Evolutionary conservation across 768 basidiomycete genomes (phyloP), one percentile per base, ranked within the genome.

Genomic region (Termitomyces sp.): DNA sequence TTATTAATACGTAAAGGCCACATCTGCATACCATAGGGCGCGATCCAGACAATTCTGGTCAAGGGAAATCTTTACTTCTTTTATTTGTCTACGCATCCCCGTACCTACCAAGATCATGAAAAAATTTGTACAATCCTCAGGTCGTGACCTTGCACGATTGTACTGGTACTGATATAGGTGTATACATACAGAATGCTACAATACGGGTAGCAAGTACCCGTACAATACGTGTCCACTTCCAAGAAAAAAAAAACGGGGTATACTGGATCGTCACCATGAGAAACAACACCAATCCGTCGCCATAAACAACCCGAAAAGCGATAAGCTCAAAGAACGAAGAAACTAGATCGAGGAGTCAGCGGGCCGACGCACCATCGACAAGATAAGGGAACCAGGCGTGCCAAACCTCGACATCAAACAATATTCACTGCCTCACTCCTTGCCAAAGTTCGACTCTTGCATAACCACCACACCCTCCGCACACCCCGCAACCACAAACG

Each of bases 401-500:
- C 50, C 9, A 24, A 36, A 18, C 30, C 12, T 3, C 15, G 22
- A 54, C 1, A 3, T 16, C 12, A 4, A n/a, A 8, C 27, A 20
- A 20, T 20, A 20, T 20, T 16, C 12, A 33, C n/a, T 20, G n/a
- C 13, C 15, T 45, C 56, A 58, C 52, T 58, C 60, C 48, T 24
- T 27, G 15, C 39, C 31, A 3, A 54, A 18, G 7, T 57, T 56
- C 46, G 77, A 73, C 48, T 86, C 83, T 73, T 92, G 91, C 36
- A 93, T 67, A 1, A 93, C 88, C 37, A 91, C 73, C 42, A 91
- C 65, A 20, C 84, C 88, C 45, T 78, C 76, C 37, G 81, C 81
- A 53, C 77, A 75, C 1, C 81, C 82, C 6, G 84, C 77, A 3
- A 87, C 75, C 13, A 94, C 83, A 68, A 95, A 83, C 47, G 87